phyloP scores from a whole-genome alignment of 2,329 filamentous ascomycete genomes.

The Metarhizium humberi region DNA sequence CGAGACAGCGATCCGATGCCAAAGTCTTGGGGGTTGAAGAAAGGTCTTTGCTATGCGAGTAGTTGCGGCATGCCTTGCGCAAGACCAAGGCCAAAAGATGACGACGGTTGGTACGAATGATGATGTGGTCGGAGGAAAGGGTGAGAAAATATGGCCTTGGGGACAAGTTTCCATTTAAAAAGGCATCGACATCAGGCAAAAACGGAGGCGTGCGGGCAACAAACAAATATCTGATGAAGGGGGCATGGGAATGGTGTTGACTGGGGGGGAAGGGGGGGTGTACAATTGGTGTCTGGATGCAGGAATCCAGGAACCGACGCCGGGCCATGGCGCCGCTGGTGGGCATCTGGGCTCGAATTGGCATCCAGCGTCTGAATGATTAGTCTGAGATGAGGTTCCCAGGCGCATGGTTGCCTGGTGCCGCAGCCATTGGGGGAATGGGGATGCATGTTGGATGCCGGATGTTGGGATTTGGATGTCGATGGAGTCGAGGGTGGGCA shows the following conservation, averaged over 20 bases:
- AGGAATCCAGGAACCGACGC: constrained; percentile 9
- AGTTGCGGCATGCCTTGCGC: not conserved
- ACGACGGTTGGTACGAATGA: not conserved
- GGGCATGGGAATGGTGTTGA: not conserved
- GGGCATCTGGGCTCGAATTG: not conserved
- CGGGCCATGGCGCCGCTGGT: not conserved
- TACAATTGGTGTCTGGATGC: not conserved
- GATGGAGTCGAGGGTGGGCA: too few species aligned
- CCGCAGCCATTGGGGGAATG: constrained; percentile 8
- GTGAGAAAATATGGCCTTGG: not conserved
- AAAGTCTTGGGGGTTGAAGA: not conserved
- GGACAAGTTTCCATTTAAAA: constrained; percentile 5
- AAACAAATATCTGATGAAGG: not conserved
- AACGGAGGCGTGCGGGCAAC: not conserved
- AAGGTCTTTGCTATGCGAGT: not conserved
- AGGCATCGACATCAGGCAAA: constrained; percentile 4
- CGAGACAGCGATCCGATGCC: not conserved
- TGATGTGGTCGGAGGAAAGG: not conserved
- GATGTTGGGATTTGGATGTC: too few species aligned
- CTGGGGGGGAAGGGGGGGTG: not conserved
- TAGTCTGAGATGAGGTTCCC: constrained; percentile 6
- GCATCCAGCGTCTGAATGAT: not conserved
- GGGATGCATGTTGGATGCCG: constrained; percentile 5
- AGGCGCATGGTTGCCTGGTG: constrained; percentile 22
- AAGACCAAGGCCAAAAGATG: not conserved